These are phyloP conservation scores for Corylus americana DNA, from an alignment of 306 rosid species.

Conservation along the genomic window DNA sequence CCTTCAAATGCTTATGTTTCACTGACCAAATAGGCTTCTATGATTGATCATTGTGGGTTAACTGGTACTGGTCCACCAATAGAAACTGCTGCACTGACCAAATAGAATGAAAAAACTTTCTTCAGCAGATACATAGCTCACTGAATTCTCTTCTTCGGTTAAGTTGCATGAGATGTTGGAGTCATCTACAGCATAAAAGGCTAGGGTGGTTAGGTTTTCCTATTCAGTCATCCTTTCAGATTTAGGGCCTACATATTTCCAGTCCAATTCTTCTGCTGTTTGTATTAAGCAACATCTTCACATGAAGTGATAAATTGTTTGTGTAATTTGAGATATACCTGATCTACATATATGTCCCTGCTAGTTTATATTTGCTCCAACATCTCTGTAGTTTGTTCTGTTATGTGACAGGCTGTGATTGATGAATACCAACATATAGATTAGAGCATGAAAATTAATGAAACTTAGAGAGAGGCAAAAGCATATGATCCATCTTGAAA, in stretches of 20 bases:
- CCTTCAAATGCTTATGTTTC: conserved; percentile 1
- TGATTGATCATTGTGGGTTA: not conserved
- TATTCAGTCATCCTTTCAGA: not conserved
- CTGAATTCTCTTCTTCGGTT: not conserved
- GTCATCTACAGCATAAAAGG: not conserved
- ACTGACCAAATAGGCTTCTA: not conserved
- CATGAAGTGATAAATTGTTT: not conserved
- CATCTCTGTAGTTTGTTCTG: not conserved
- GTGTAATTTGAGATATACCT: not conserved
- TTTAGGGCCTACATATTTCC: not conserved
- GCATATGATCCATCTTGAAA: not conserved
- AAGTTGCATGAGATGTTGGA: too few relatives aligned
- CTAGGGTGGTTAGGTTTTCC: not conserved
- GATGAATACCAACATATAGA: not conserved
- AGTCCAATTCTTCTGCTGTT: not conserved
- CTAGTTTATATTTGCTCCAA: not conserved
- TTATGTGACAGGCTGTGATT: not conserved
- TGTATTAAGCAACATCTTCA: not conserved
- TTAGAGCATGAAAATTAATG: not conserved
- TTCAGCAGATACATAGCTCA: not conserved
- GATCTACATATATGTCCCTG: too few relatives aligned
- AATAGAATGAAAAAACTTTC: not conserved
- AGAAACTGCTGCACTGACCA: not conserved
- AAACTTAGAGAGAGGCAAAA: not conserved
- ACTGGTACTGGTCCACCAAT: not conserved